Base-by-base conservation (phyloP, 2,329 filamentous ascomycete species). In the Kalmusia sp. region DNA sequence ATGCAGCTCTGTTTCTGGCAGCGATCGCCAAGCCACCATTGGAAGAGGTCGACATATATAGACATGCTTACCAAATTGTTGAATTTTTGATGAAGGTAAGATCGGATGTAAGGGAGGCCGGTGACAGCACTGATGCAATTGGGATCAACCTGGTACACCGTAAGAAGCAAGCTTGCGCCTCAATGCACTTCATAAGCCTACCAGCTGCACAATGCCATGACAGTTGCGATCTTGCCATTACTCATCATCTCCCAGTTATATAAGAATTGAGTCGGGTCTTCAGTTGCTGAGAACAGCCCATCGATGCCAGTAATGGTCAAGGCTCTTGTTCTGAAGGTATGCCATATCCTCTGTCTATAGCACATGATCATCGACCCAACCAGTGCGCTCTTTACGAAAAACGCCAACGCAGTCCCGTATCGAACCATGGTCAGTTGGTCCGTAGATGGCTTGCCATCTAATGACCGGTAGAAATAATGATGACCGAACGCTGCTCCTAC, bases 291-390 rank as follows among this genome's bases (percentile, higher is more conserved):
- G 40, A 75, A 75, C 1, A 75, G 58, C 2, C 71, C 69, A 55
- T 75, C 73, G 38, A 75, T 75, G 7, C 68, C 71, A 11, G 61
- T 63, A 39, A 75, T 67, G 3, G 73, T 75, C 70, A 75, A 68
- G 1, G 72, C 70, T 40, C 70, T 72, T 6, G 51, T 59, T 34
- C 72, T 59, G 49, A 75, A 69, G 0, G 73, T 74, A 34, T 69
- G 64, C 73, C 73, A 75, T 57, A 75, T 74, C 25, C 72, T 54
- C 45, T 75, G 73, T 28, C 71, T 60, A 44, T 75, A 75, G 50
- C 69, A 70, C 33, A 75, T 56, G 17, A 75, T 59, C 8, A 70
- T 65, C 3, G 61, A 59, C 6, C 69, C 71, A 7, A 74, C 72
- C 35, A 75, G 59, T 22, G 65, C 72, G 28, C 68, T 68, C 52